Evolutionary conservation across 2,329 filamentous ascomycete species (phyloP), one percentile per base, ranked within the genome.

Genomic region (Xylariaceae sp.): DNA sequence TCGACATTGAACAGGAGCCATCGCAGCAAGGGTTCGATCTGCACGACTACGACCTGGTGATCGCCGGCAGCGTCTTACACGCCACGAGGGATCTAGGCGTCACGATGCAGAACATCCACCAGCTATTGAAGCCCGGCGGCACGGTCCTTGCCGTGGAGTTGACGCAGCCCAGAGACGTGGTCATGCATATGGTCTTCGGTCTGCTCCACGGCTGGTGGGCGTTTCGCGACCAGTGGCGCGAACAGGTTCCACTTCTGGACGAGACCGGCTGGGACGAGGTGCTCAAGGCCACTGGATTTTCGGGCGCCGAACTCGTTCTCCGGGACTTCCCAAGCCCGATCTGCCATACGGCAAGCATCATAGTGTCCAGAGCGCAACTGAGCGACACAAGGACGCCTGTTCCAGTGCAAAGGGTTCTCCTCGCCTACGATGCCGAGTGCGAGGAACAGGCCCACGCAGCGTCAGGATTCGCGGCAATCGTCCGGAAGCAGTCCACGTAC

Each of bases 21-120:
- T 19, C 17, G 11, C 24, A 45, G 15, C 48, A 53, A 28, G 50
- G 50, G 1, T 50, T 51, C 14, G 33, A 38, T 12, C 2, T 23
- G 2, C 36, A 34, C 6, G 14, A 31, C 3, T 52, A 38, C 34
- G 50, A 53, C 21, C 23, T 53, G 5, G 39, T 53, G 9, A 40
- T 53, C 33, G 48, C 50, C 9, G 13, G 48, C 3, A 53, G 51
- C 32, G 42, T 45, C 4, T 43, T 37, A 47, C 56, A 37, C 13
- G 46, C 40, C 27, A 46, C 44, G 7, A 6, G 16, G 6, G 19
- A 43, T 17, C 43, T 43, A 19, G 14, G 15, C 1, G 28, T 9
- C 11, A 43, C 40, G 3, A 35, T 46, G 15, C 12, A 19, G 21
- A 14, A 46, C 19, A 36, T 43, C 12, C 34, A 34, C 26, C 28